Base-by-base conservation (phyloP, 176 grass and related monocot species). In the Carex myosuroides region DNA sequence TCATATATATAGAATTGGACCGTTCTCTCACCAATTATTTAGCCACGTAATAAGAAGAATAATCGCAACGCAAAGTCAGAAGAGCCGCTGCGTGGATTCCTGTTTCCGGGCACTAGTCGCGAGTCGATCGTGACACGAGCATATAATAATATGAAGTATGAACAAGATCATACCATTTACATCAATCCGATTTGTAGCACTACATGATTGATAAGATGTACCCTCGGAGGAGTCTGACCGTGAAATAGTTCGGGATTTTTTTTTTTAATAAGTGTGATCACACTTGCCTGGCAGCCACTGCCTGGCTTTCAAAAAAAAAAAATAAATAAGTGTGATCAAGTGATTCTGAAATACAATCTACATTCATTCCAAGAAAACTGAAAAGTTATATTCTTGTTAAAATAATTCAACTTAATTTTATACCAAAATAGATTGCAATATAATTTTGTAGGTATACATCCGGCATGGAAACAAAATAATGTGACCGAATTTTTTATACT, bases 101-200 rank as follows among this genome's bases (percentile, higher is more conserved):
- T 16, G 18, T 59, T 59, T 59, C 13, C 17, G 16, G 3, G 14
- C 56, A n/a, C 17, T 18, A n/a, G 12, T 44, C 60, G 10, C 63
- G 30, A 35, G 64, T 66, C n/a, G n/a, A n/a, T n/a, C 7, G 35
- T 7, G n/a, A 39, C 67, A 20, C 14, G 16, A 41, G 35, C 8
- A 71, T 71, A 14, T 44, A n/a, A 71, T 42, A 71, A 79, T 59
- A 26, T 79, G 75, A 81, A 71, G 58, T 59, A 26, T 79, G 75
- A 81, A 63, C 78, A 62, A 6, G 2, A 81, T 81, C 78, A 6
- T 81, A 63, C 78, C 54, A 22, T 81, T 81, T 81, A 69, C 29
- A 29, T 29, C 4, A 1, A 1, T 29, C 29, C 1, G 1, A 29
- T 29, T 29, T 29, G 56, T 59, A 6, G 56, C 13, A 1, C 56